These are phyloP conservation scores for Arthroderma sp. DNA, from an alignment of 2,329 filamentous ascomycete species.

Conservation along the genomic window DNA sequence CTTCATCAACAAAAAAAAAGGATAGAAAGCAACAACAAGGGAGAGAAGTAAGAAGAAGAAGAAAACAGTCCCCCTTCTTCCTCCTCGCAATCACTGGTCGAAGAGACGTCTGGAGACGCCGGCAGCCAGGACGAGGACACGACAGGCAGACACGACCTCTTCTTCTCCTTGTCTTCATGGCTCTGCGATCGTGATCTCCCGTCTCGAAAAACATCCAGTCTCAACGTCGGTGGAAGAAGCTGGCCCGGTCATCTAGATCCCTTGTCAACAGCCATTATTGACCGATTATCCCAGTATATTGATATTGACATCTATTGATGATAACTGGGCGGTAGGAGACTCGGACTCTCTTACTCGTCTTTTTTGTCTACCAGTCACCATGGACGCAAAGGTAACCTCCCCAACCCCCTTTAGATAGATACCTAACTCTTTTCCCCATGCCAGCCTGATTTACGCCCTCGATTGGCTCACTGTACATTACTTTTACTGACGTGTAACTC, in stretches of 20 bases:
- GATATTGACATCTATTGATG: not conserved
- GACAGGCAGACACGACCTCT: not conserved
- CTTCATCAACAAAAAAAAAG: constrained; percentile 1
- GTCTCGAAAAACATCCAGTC: not conserved
- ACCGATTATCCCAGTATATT: not conserved
- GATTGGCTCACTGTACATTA: not conserved
- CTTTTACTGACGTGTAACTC: constrained; percentile 14
- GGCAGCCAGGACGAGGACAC: not conserved
- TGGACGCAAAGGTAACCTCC: constrained; percentile 37
- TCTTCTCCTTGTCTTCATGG: not conserved
- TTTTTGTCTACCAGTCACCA: constrained; percentile 14
- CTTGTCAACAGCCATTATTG: not conserved
- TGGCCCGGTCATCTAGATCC: not conserved
- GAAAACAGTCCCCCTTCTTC: not conserved
- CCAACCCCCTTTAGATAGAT: constrained; percentile 13
- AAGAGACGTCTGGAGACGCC: not conserved
- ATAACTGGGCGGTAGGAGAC: not conserved
- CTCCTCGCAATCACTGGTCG: not conserved
- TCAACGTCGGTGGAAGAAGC: not conserved
- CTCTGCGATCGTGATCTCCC: not conserved
- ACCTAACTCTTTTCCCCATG: constrained; percentile 7
- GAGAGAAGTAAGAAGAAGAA: not conserved
- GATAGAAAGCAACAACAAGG: constrained; percentile 2
- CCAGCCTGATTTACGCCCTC: too few relatives aligned
- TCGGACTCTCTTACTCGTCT: not conserved